Base-by-base conservation (phyloP, 2,329 filamentous ascomycete genomes). In the Penicillium frequentans region DNA sequence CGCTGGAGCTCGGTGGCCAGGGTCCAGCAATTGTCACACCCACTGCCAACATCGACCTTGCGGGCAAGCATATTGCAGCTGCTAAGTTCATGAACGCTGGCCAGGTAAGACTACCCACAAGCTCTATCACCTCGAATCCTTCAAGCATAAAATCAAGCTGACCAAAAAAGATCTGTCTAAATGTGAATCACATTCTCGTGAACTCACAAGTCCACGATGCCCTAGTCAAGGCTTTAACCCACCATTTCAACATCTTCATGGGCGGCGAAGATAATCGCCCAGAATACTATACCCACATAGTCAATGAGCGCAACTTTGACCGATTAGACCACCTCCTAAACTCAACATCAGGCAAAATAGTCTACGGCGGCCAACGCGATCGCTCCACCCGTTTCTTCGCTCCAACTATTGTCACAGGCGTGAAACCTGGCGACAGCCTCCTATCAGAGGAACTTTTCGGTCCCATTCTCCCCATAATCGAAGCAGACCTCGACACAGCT, bases 1-100 rank as follows among this genome's bases (percentile, higher is more conserved):
- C 73, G 0, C 68, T 82, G 2, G 79, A 82, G 57, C 67, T 82
- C 1, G 79, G 79, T 7, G 80, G 79, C 14, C 76, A 78, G 57
- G 73, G 68, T 13, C 79, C 79, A 2, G 78, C 73, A 13, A 77
- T 82, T 49, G 73, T 82, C 6, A 74, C 70, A 1, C 61, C 67
- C 21, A 68, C 65, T 1, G 79, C 79, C 2, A 67, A 82, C 59
- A 55, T 81, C 1, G 73, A 79, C 37, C 64, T 75, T 3, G 72
- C 78, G 0, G 78, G 79, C 1, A 79, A 77, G 56, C 69, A 77
- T 19, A 75, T 82, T 31, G 74, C 76, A 1, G 70, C 64, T 46
- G 67, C 71, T 31, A 82, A 82, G 64, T 77, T 76, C 52, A 55
- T 72, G 5, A 78, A 79, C 53, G 71, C 74, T 0, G 80, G 79